phyloP scores from a whole-genome alignment of 1,139 yeast genomes.

The Magnusiomyces ingens region DNA sequence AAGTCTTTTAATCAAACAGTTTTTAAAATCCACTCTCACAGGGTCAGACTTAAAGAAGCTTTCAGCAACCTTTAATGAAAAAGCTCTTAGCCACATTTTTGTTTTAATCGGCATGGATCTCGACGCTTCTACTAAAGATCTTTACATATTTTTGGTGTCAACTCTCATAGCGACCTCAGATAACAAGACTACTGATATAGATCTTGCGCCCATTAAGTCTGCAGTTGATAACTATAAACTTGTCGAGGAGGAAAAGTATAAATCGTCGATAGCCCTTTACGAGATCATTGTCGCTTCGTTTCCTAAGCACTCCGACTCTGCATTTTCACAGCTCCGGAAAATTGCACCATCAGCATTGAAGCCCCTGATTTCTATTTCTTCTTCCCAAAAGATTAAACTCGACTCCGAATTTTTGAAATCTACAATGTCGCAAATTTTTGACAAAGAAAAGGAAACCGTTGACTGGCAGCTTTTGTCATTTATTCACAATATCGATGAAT shows the following conservation, averaged over 20 bases:
- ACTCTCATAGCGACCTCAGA: background rate
- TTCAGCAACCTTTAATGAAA: constrained; percentile 10
- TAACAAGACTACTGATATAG: background rate
- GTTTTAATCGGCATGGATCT: constrained; percentile 10
- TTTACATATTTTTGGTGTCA: background rate
- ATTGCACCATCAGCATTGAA: constrained; percentile 6
- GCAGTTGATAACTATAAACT: constrained; percentile 4
- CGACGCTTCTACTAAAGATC: background rate
- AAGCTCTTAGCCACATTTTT: constrained; percentile 9
- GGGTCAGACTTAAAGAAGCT: constrained; percentile 12
- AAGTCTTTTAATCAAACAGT: background rate
- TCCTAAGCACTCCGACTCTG: background rate
- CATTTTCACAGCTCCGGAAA: constrained; percentile 5
- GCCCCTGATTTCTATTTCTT: background rate
- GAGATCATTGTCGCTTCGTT: background rate
- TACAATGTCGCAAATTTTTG: constrained; percentile 6
- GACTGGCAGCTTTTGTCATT: constrained; percentile 15
- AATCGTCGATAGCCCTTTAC: constrained; percentile 2
- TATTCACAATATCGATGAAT: constrained; percentile 13
- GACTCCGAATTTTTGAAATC: constrained; percentile 3
- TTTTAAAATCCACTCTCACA: constrained; percentile 2
- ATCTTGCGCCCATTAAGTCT: constrained; percentile 2
- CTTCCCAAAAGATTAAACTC: constrained; percentile 2
- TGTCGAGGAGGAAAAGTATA: constrained; percentile 2
- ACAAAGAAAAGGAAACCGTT: constrained; percentile 2